Evolutionary conservation across 352 stramenopile genomes (phyloP).

Genomic region (Phytopythium cucurbitacearum): DNA sequence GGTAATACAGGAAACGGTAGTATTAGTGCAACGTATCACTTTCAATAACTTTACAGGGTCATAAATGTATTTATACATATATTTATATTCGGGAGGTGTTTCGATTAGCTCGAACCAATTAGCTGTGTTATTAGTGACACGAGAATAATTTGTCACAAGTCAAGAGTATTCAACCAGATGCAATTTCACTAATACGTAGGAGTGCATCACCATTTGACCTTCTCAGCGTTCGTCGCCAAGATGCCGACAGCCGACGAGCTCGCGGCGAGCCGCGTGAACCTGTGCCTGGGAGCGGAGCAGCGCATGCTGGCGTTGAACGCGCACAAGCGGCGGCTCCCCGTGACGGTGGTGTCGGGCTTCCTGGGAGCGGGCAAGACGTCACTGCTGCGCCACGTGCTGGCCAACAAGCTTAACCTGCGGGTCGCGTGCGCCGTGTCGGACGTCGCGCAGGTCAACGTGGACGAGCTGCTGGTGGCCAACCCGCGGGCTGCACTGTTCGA

Average conservation of each 20-base stretch:
- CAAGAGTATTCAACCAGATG: no score
- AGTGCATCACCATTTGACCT: conserved; percentile 6
- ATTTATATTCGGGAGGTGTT: no score
- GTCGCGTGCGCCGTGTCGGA: conserved; percentile 70
- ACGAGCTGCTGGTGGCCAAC: conserved; percentile 56
- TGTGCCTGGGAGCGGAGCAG: conserved; percentile 50
- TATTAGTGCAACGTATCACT: no score
- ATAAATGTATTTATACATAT: no score
- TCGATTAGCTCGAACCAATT: no score
- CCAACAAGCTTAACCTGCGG: conserved; percentile 61
- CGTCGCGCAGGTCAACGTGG: conserved; percentile 63
- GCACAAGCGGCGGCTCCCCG: conserved; percentile 36
- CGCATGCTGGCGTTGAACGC: conserved; percentile 49
- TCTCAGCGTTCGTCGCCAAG: conserved; percentile 8
- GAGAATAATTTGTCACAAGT: no score
- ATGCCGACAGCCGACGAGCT: conserved; percentile 26
- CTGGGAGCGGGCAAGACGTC: conserved; percentile 70
- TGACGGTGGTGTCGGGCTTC: conserved; percentile 69
- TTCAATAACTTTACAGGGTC: no score
- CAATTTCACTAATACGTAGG: conserved; percentile 8
- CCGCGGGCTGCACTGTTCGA: not conserved
- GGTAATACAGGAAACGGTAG: no score
- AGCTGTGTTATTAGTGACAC: no score
- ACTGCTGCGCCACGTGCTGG: conserved; percentile 55
- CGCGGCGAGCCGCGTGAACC: conserved; percentile 46